phyloP scores from a whole-genome alignment of 2,329 filamentous ascomycete species.

The Colletotrichum aenigma region DNA sequence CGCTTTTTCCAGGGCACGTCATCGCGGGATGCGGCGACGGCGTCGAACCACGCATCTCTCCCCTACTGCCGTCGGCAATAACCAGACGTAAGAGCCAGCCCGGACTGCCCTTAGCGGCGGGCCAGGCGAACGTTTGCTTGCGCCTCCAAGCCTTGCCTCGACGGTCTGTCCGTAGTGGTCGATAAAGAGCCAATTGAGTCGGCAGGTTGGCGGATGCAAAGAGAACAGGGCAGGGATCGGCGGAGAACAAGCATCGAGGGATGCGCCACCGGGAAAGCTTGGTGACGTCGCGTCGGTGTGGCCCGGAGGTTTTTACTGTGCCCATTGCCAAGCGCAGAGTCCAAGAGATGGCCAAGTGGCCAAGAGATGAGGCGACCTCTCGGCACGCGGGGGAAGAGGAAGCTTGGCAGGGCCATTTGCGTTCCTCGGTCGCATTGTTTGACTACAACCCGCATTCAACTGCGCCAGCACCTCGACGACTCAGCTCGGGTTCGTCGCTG shows the following conservation, averaged over 20 bases:
- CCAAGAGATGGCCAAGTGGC: constrained; percentile 5
- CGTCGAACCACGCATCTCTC: background rate
- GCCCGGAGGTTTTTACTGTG: background rate
- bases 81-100: background rate
- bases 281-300: constrained; percentile 7
- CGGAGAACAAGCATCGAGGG: constrained; percentile 5
- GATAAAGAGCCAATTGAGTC: background rate
- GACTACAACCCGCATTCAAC: background rate
- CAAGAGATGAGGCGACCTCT: constrained; percentile 18
- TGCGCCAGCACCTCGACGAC: background rate
- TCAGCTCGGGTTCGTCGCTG: background rate
- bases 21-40: constrained; percentile 2
- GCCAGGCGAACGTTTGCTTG: background rate
- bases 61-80: background rate
- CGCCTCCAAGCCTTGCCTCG: background rate
- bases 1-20: background rate
- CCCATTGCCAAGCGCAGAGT: background rate
- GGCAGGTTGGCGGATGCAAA: background rate
- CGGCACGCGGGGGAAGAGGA: background rate
- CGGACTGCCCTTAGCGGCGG: background rate
- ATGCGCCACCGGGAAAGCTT: constrained; percentile 16
- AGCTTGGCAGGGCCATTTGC: background rate
- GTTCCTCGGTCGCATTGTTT: background rate
- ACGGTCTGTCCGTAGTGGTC: background rate
- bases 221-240: background rate